Evolutionary conservation across 345 rosid species (phyloP), one percentile per base, ranked within the genome.

Genomic region (Geranium brycei): DNA sequence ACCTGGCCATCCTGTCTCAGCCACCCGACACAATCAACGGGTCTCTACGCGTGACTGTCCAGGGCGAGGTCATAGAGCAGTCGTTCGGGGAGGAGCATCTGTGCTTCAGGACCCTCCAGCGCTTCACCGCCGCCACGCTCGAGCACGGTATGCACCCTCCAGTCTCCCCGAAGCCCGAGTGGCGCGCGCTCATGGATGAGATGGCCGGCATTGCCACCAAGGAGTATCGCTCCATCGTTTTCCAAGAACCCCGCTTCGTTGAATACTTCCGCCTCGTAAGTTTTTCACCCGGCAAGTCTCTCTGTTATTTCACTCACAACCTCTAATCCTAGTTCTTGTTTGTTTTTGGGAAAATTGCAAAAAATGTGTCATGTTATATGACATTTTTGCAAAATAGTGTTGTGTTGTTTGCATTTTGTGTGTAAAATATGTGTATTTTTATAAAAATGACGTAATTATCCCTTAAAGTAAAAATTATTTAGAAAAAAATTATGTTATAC

Each of bases 131-230:
- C 71, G 99, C 99, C 62, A 90, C 97, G 10, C 87, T 93, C 5
- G 97, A 90, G 83, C 97, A 90, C 16, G 96, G 96, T 12, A 90
- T 90, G 99, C 87, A 80, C 71, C 96, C 95, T 28, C 99, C 96
- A 0, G 83, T 90, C 62, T 90, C 97, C 51, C 99, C 97, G 18
- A 90, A 86, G 68, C 97, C 96, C 0, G 99, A 93, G 77, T 93
- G 99, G 99, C 92, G 99, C 0, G 82, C 82, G 0, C 89, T 93
- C 15, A 80, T 93, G 97, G 99, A 93, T 67, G 91, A 93, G 77
- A 90, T 93, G 96, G 96, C 95, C 31, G 76, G 86, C 58, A 71
- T 88, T 64, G 90, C 96, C 18, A 88, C 96, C 11, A 78, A 85
- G 66, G 95, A 86, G 62, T 93, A 93, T 68, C 90, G 99, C 19